These are phyloP conservation scores for Citrullus amarus DNA, from an alignment of 306 rosid genomes.

Conservation along the genomic window DNA sequence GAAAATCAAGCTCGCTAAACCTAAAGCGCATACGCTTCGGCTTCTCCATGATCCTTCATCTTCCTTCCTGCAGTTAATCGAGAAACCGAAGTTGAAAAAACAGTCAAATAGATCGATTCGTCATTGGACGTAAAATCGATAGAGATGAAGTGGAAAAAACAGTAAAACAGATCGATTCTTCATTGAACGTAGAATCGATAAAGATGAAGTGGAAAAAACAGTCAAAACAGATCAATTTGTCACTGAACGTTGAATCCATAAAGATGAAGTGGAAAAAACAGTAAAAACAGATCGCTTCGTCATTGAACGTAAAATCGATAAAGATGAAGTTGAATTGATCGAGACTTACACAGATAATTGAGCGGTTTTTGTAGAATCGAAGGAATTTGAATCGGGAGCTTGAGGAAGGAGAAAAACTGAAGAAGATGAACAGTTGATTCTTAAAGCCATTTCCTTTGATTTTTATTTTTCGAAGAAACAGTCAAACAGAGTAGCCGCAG, in stretches of 20 bases:
- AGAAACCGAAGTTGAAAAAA: not conserved
- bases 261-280: not conserved
- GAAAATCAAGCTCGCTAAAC: conserved; percentile 33
- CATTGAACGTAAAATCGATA: not conserved
- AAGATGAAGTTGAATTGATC: not conserved
- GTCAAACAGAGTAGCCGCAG: not conserved
- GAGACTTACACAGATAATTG: not conserved
- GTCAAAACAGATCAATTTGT: not conserved
- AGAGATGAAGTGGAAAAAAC: not conserved
- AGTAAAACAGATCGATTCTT: not conserved
- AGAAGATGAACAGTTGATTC: not conserved
- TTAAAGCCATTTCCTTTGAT: not conserved
- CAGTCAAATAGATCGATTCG: not conserved
- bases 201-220: not conserved
- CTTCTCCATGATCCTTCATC: conserved; percentile 20
- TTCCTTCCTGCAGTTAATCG: not conserved
- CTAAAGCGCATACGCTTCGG: conserved; percentile 18
- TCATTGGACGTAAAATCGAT: not conserved
- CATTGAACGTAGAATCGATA: not conserved
- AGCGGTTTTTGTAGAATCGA: not conserved
- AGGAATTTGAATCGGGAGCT: not conserved
- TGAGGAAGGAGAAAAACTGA: not conserved
- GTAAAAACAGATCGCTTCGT: not conserved
- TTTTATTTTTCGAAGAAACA: not conserved
- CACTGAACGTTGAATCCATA: not conserved